These are phyloP conservation scores for Vinca minor DNA, from an alignment of 257 asterid genomes.

Conservation along the genomic window DNA sequence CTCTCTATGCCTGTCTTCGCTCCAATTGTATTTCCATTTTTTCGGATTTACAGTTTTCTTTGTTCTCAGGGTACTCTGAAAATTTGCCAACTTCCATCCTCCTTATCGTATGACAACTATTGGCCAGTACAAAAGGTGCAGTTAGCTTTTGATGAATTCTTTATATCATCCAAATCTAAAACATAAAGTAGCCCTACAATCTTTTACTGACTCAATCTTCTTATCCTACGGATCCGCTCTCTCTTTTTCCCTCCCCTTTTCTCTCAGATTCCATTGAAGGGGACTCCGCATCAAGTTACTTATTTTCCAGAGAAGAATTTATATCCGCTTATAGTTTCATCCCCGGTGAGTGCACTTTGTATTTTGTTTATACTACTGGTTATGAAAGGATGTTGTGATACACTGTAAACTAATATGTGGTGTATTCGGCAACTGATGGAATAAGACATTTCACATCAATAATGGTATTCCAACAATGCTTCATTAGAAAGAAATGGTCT, in stretches of 20 bases:
- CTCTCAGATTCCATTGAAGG: constrained; percentile 74
- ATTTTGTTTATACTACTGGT: background rate
- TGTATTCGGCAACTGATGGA: constrained; percentile 2
- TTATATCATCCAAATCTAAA: background rate
- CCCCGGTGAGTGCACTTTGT: constrained; percentile 61
- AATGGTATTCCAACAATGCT: too few relatives aligned
- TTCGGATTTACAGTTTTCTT: constrained; percentile 5
- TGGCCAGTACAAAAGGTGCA: constrained; percentile 95
- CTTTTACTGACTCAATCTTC: background rate
- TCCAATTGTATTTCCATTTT: background rate
- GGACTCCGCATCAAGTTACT: constrained; percentile 95
- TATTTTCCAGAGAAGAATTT: constrained; percentile 90
- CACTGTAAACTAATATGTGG: background rate
- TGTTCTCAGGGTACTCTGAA: constrained; percentile 70
- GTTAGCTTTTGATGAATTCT: constrained; percentile 1
- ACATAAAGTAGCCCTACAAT: background rate
- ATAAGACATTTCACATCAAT: background rate
- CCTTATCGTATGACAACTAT: constrained; percentile 62
- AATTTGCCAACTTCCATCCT: constrained; percentile 86
- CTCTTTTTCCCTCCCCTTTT: background rate
- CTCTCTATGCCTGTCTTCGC: constrained; percentile 2
- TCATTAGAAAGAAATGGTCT: background rate
- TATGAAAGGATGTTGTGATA: background rate
- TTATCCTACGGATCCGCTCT: background rate
- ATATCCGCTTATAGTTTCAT: constrained; percentile 84